Percentiles rank a stretch among this genome's conserved stretches.
These are phyloP conservation scores for Limonium bicolor DNA, from an alignment of 148 eudicot genomes.

Conservation along the genomic window DNA sequence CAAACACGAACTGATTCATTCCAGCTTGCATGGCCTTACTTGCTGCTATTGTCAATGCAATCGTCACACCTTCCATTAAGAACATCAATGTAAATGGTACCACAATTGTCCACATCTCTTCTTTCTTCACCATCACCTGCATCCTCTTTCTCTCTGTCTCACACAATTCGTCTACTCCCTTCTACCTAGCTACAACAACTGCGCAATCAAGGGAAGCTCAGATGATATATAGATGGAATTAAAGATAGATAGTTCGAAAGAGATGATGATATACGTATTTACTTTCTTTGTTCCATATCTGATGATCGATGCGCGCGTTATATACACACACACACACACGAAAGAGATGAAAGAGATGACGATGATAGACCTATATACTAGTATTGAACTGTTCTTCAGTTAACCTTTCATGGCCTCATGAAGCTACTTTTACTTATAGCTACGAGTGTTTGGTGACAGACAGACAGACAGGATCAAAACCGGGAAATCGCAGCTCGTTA, in stretches of 20 bases:
- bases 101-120: slow-evolving; percentile 10
- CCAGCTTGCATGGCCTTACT: slow-evolving; percentile 41
- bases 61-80: slow-evolving; percentile 45
- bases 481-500: no score
- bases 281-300: no score
- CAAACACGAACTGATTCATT: slow-evolving; percentile 72
- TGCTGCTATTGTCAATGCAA: slow-evolving; percentile 53
- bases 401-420: slow-evolving; percentile 1
- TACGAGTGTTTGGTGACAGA: background rate
- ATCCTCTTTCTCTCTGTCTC: background rate
- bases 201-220: background rate
- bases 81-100: slow-evolving; percentile 34
- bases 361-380: no score
- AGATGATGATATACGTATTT: no score
- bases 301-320: background rate
- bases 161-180: background rate
- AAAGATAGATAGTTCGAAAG: background rate
- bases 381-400: background rate
- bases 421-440: background rate
- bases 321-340: background rate
- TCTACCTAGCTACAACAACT: background rate
- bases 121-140: slow-evolving; percentile 9
- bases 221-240: background rate
- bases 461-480: background rate
- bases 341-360: slow-evolving; percentile 1